These are phyloP conservation scores for Populus euphratica DNA, from an alignment of 345 rosid genomes.

Conservation along the genomic window DNA sequence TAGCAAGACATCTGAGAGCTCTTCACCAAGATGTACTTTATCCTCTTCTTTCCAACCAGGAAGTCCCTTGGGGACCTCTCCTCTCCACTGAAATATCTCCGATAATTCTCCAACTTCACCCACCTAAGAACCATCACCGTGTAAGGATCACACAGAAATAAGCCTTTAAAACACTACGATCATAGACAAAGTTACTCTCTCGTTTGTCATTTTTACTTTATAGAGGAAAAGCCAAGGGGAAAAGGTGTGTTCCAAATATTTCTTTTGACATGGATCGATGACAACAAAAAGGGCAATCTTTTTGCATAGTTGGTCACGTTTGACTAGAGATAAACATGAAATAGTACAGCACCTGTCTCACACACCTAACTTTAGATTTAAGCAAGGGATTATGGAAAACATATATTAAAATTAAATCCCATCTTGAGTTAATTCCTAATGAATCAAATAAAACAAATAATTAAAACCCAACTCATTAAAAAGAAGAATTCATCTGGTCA, in stretches of 20 bases:
- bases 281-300: neutral
- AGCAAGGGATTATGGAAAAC: neutral
- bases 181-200: neutral
- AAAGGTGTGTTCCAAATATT: neutral
- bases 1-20: constrained; percentile 82
- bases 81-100: constrained; percentile 97
- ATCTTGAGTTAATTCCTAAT: too few relatives aligned
- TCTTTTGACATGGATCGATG: neutral
- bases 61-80: constrained; percentile 79
- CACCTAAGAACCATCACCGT: constrained; percentile 41
- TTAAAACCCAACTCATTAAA: neutral
- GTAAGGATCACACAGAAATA: neutral
- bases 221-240: neutral
- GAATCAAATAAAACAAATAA: too few relatives aligned
- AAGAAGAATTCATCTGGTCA: constrained; percentile 17
- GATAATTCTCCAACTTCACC: constrained; percentile 93
- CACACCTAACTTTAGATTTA: constrained; percentile 33
- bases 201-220: too few relatives aligned
- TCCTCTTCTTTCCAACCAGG: constrained; percentile 90
- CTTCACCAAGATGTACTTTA: constrained; percentile 79
- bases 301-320: constrained; percentile 17
- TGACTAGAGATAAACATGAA: constrained; percentile 1
- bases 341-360: neutral
- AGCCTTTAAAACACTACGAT: too few relatives aligned
- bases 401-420: too few relatives aligned